These are phyloP conservation scores for Fraxinus greggii DNA, from an alignment of 305 asterid species.

Conservation along the genomic window DNA sequence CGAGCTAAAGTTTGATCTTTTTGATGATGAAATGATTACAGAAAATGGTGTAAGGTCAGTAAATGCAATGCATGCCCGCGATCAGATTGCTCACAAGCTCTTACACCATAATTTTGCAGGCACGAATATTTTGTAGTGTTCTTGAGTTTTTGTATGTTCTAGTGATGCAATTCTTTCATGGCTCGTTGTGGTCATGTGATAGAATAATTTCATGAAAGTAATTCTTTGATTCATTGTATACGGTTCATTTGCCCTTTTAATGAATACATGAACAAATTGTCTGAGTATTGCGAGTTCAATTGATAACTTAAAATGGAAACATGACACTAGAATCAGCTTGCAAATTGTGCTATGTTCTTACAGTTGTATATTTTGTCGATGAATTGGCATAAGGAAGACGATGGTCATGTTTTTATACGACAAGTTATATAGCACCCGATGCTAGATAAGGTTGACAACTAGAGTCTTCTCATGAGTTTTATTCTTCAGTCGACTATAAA, in stretches of 20 bases:
- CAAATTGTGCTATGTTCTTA: background rate
- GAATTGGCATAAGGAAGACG: background rate
- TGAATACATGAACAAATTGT: background rate
- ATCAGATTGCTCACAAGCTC: constrained; percentile 69
- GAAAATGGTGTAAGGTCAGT: constrained; percentile 41
- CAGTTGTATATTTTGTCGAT: background rate
- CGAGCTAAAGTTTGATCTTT: constrained; percentile 48
- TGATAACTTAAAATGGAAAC: background rate
- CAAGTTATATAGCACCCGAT: background rate
- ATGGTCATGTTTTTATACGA: background rate
- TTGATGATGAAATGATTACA: constrained; percentile 50
- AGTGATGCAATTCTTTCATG: constrained; percentile 29
- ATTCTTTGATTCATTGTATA: constrained; percentile 16
- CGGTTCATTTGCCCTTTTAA: background rate
- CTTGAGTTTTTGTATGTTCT: constrained; percentile 11
- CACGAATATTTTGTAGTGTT: constrained; percentile 27
- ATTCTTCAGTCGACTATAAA: background rate
- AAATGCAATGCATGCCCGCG: constrained; percentile 40
- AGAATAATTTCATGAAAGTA: constrained; percentile 20
- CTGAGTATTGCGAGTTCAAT: background rate
- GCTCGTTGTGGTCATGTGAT: constrained; percentile 32
- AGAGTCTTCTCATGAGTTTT: background rate
- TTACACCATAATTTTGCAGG: constrained; percentile 57
- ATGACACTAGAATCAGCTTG: background rate
- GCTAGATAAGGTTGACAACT: background rate